Evolutionary conservation across 2,329 filamentous ascomycete genomes (phyloP), one percentile per base, ranked within the genome.

Genomic region (Nemania sp.): DNA sequence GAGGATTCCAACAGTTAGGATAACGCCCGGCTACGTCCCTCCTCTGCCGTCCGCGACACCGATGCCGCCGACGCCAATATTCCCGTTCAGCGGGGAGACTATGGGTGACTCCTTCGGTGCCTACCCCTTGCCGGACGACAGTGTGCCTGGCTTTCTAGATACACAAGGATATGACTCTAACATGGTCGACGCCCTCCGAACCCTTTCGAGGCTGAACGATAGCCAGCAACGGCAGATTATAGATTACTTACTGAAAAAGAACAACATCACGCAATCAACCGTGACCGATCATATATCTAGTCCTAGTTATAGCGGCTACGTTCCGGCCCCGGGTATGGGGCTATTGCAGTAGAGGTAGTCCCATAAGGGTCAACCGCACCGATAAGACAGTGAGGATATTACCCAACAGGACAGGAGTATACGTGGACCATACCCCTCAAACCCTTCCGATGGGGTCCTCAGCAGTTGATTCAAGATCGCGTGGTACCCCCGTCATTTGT

Each of bases 191-290:
- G 67, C 69, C 1, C 64, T 72, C 11, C 65, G 71, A 20, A 67
- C 63, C 25, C 65, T 72, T 43, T 67, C 66, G 20, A 60, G 56
- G 42, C 60, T 68, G 48, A 69, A 53, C 35, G 59, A 67, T 25
- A 60, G 54, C 37, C 70, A 71, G 34, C 69, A 70, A 45, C 66
- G 68, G 50, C 65, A 72, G 4, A 55, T 69, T 6, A 37, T 70
- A 15, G 59, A 55, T n/a, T 57, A 65, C 49, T 57, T 71, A 34
- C 67, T 67, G 48, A 68, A 68, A 51, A 70, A 60, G 29, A 65
- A 64, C 40, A 56, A 46, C 15, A 18, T 58, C 29, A 52, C 60
- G n/a, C 65, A 65, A 18, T 59, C 60, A 12, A 32, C 59, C 13
- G 32, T 58, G 2, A 51, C 49, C 17, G 65, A 66, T 15, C 63